Evolutionary conservation across 352 stramenopile genomes (phyloP).

Genomic region (Phytopythium delawarense): DNA sequence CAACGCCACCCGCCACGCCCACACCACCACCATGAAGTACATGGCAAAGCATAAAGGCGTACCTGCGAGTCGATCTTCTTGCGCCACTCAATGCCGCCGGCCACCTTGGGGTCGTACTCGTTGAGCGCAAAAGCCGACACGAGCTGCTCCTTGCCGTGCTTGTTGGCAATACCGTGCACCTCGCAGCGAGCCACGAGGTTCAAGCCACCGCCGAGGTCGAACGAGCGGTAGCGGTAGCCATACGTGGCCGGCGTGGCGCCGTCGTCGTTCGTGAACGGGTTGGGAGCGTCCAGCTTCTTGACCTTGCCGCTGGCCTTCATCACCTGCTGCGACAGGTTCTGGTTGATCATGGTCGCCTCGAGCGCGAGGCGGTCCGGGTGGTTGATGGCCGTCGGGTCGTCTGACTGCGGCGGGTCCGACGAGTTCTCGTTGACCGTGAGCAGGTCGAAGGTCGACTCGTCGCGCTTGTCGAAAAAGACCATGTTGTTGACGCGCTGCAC

Average conservation of each 20-base stretch:
- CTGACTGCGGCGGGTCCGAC: slow-evolving; percentile 82
- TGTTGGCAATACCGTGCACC: slow-evolving; percentile 89
- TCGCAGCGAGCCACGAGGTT: slow-evolving; percentile 93
- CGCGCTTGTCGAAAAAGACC: slow-evolving; percentile 97
- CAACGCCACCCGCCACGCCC: slow-evolving; percentile 7
- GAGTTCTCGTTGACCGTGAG: slow-evolving; percentile 95
- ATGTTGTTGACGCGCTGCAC: slow-evolving; percentile 91
- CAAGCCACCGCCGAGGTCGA: slow-evolving; percentile 87
- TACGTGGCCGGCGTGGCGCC: slow-evolving; percentile 88
- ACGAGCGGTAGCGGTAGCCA: slow-evolving; percentile 97
- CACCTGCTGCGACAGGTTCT: slow-evolving; percentile 98
- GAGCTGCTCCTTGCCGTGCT: slow-evolving; percentile 88
- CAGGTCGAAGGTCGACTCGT: slow-evolving; percentile 93
- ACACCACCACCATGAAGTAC: slow-evolving; percentile 13
- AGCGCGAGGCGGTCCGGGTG: slow-evolving; percentile 93
- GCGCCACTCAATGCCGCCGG: slow-evolving; percentile 88
- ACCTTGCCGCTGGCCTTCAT: slow-evolving; percentile 52
- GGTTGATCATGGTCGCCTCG: slow-evolving; percentile 98
- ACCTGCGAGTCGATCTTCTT: slow-evolving; percentile 96
- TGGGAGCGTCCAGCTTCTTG: slow-evolving; percentile 72
- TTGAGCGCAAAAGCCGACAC: slow-evolving; percentile 96
- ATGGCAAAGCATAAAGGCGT: slow-evolving; percentile 14
- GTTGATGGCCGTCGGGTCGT: slow-evolving; percentile 93
- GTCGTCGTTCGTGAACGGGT: slow-evolving; percentile 96
- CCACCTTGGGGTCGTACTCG: slow-evolving; percentile 95